Evolutionary conservation across 257 asterid genomes (phyloP), one percentile per base, ranked within the genome.

Genomic region (Fraxinus quadrangulata): DNA sequence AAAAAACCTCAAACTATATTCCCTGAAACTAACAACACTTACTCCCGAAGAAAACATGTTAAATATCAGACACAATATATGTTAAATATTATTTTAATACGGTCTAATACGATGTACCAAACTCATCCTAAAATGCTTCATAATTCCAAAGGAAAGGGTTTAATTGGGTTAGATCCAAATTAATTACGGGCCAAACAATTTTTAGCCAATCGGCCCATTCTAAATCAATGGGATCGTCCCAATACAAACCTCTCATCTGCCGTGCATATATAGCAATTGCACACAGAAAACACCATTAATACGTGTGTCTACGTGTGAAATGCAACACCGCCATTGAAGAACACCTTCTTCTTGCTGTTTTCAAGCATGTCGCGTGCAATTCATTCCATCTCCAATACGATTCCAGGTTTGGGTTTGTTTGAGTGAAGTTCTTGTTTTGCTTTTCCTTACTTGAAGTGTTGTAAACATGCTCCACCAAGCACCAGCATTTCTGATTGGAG

Each of bases 281-380:
- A 59, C 68, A n/a, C 36, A 6, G 45, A 63, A 33, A 16, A 74
- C 75, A 71, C 67, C 63, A 42, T 49, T 76, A 13, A 4, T 23
- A n/a, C 21, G 14, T n/a, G 19, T n/a, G 26, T 40, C 79, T n/a
- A 39, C 63, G 72, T 8, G 66, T 45, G 63, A 59, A 75, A 56
- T 6, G 69, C 71, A 9, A 33, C 6, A 30, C 75, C 33, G 73
- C 81, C 81, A 68, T 66, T 72, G 81, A 49, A 61, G 72, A 19
- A 6, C 67, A 59, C 6, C 24, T 45, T 49, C 5, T 33, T 70
- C 71, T 17, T 68, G 74, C 66, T 69, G 69, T 24, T 59, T 74
- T 9, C 72, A 49, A 81, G 67, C 69, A 87, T 84, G 88, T 79
- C 88, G 39, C 73, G 76, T 75, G 51, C 90, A 24, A 40, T 85